Evolutionary conservation across 305 asterid species (phyloP).

Genomic region (Fraxinus latifolia): DNA sequence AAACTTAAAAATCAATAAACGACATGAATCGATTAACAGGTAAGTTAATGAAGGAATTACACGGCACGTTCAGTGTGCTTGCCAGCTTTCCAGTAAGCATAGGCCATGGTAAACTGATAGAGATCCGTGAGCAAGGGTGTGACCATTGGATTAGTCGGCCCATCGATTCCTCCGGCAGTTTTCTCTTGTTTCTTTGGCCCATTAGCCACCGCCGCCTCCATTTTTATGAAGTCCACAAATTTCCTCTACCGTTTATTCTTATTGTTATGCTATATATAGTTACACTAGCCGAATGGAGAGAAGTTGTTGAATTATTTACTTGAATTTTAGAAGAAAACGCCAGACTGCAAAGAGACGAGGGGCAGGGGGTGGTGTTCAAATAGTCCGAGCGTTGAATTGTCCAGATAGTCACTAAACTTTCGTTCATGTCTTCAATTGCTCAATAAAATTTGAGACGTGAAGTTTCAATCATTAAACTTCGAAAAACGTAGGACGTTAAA

Average conservation of each 20-base stretch:
- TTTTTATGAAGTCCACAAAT: background rate
- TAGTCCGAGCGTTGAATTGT: background rate
- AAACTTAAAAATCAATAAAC: background rate
- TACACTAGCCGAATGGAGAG: background rate
- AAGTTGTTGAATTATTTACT: background rate
- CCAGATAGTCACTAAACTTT: too few species aligned
- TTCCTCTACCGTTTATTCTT: background rate
- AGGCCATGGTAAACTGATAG: constrained; percentile 97
- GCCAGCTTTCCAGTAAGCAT: constrained; percentile 97
- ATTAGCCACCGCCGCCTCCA: constrained; percentile 28
- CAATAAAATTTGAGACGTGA: too few species aligned
- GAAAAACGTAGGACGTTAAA: too few species aligned
- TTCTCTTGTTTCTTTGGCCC: constrained; percentile 31
- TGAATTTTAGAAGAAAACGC: background rate
- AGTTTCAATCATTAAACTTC: too few species aligned
- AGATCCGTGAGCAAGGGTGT: constrained; percentile 95
- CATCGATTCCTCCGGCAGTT: constrained; percentile 33
- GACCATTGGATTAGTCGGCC: constrained; percentile 96
- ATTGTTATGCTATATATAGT: background rate
- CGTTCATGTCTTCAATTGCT: too few species aligned
- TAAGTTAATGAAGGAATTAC: constrained; percentile 32
- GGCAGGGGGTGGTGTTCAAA: background rate
- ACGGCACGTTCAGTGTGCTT: constrained; percentile 92
- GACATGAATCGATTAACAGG: background rate
- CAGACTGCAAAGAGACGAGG: background rate